A percentile compares a stretch with the other conserved stretches of the same genome.
phyloP scores from a whole-genome alignment of 495 filamentous ascomycete genomes.

The Penicillium atrosanguineum region DNA sequence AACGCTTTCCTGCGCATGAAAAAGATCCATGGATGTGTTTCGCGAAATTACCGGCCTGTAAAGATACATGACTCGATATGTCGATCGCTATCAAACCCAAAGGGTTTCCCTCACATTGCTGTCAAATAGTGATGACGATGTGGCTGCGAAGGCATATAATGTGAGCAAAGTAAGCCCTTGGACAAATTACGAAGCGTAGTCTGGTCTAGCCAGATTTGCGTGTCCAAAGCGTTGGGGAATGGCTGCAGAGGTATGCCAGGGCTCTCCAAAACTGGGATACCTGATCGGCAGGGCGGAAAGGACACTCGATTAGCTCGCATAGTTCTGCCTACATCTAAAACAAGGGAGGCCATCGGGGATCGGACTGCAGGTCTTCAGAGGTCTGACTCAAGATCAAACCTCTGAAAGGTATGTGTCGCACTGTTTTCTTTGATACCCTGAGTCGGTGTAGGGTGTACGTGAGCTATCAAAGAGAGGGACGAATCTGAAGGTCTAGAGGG shows the following conservation, averaged over 20 bases:
- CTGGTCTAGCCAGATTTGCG: conserved; percentile 8
- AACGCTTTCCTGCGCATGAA: background rate
- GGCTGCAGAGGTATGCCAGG: conserved; percentile 21
- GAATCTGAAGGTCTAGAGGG: background rate
- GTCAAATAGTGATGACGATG: background rate
- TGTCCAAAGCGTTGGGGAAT: conserved; percentile 16
- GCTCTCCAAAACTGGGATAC: conserved; percentile 23
- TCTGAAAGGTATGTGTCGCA: conserved; percentile 8
- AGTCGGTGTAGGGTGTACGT: background rate
- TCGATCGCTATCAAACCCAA: background rate
- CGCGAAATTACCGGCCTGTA: background rate
- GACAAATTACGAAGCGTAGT: conserved; percentile 1
- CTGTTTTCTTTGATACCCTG: background rate
- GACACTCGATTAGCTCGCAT: conserved; percentile 19
- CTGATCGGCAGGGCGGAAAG: conserved; percentile 17
- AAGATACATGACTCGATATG: background rate
- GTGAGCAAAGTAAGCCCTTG: conserved; percentile 1
- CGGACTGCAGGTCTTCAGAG: background rate
- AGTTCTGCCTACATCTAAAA: conserved; percentile 13
- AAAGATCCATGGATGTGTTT: background rate
- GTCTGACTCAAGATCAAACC: conserved; percentile 1
- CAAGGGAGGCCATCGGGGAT: conserved; percentile 16
- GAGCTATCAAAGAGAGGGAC: background rate
- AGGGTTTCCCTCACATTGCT: background rate
- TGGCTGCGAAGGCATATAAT: conserved; percentile 4